Evolutionary conservation across 352 stramenopile genomes (phyloP), one percentile per base, ranked within the genome.

Genomic region (Phytophthora pluvialis): DNA sequence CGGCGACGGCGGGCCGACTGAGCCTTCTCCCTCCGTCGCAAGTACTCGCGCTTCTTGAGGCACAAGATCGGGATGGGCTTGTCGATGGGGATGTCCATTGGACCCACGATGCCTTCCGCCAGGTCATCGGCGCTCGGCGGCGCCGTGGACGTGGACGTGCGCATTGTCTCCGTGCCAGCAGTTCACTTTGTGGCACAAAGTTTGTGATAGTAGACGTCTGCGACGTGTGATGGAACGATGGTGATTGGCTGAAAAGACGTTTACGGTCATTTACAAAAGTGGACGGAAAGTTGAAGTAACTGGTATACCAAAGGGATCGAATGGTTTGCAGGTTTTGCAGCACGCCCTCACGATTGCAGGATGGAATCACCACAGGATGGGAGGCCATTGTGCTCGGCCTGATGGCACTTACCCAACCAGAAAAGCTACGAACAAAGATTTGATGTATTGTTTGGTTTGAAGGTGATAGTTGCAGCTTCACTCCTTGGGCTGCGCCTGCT

Each of bases 31-130:
- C 12, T 45, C 15, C 5, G 32, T 10, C 29, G 16, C 16, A 15
- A 4, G 21, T 57, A 57, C 10, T 43, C 16, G 1, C 46, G 26
- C 21, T 21, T 54, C 21, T 62, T 55, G 18, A 55, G 26, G 44
- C 46, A 31, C 21, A 67, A 31, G 9, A 58, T 25, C 15, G 67
- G 54, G 15, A 64, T 53, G 4, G 54, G 55, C 5, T 28, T 25
- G 31, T 26, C 5, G 6, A 68, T 39, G 9, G 65, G 65, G 12
- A 61, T 36, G 28, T 66, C 60, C 52, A 70, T 56, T 5, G 54
- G 52, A 6, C 42, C 28, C 21, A 70, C 36, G 18, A 48, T 62
- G 11, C 53, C 65, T 9, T 46, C 44, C 25, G 32, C 39, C 1
- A 57, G 29, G 21, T 51, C 65, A 1, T 18, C 35, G 2, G 55